Conservation (phyloP, 2,329 filamentous ascomycete genomes). For the Xylaria sp. region DNA sequence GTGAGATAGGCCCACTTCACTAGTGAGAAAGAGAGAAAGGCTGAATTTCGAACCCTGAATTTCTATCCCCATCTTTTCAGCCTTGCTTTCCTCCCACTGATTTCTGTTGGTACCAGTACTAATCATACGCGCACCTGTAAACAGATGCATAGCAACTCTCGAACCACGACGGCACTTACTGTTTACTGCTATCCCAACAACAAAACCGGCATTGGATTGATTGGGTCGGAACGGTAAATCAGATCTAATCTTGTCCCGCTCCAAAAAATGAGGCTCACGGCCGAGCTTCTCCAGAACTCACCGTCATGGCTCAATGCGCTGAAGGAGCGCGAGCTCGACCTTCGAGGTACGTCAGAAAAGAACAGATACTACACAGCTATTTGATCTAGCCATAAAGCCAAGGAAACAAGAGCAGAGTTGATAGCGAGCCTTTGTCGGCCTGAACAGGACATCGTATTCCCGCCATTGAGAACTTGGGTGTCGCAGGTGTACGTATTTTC, state of each 20-base stretch:
- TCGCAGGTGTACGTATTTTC: constrained; percentile 74
- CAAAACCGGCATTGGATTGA: background rate
- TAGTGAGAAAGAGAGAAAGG: constrained; percentile 29
- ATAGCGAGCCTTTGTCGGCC: constrained; percentile 71
- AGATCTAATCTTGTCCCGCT: constrained; percentile 18
- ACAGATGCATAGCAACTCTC: background rate
- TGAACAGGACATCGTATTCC: constrained; percentile 96
- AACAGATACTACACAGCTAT: constrained; percentile 86
- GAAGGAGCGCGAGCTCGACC: constrained; percentile 98
- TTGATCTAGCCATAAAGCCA: constrained; percentile 41
- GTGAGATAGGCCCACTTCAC: background rate
- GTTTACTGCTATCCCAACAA: background rate
- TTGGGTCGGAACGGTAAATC: constrained; percentile 34
- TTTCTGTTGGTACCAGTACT: background rate
- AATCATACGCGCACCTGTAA: background rate
- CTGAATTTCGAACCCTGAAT: constrained; percentile 23
- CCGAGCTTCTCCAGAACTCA: constrained; percentile 92
- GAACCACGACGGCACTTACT: background rate
- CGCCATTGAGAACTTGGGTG: constrained; percentile 96
- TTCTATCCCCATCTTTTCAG: constrained; percentile 30
- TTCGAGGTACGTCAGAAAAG: constrained; percentile 98
- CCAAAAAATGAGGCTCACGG: constrained; percentile 85
- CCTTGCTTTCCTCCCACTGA: constrained; percentile 17
- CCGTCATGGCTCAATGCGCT: constrained; percentile 98
- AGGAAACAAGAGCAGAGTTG: constrained; percentile 76